Evolutionary conservation across 2,329 filamentous ascomycete species (phyloP).

Genomic region (Elsinoe batatas): DNA sequence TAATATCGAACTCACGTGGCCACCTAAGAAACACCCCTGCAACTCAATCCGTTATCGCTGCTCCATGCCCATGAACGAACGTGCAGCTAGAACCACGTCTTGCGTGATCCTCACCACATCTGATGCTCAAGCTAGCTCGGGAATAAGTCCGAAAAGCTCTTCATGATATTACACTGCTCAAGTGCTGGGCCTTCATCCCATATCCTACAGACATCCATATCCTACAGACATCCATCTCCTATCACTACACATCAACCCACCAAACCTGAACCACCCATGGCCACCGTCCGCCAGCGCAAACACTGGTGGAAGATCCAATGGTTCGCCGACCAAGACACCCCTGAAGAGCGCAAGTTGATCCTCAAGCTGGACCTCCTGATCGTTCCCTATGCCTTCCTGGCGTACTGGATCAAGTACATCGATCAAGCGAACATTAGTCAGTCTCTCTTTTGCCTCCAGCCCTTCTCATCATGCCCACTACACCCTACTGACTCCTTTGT

Average conservation of each 20-base stretch:
- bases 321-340: constrained; percentile 41
- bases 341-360: constrained; percentile 43
- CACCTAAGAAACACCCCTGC: no score
- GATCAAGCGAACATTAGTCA: constrained; percentile 47
- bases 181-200: no score
- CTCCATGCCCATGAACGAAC: neutral
- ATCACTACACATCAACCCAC: no score
- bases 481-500: neutral
- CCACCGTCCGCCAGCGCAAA: neutral
- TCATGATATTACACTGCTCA: no score
- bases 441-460: constrained; percentile 13
- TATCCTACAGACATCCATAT: no score
- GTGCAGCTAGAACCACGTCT: neutral
- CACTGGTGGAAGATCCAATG: constrained; percentile 27
- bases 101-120: neutral
- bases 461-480: neutral
- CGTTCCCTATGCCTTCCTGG: constrained; percentile 46
- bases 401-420: constrained; percentile 49
- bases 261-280: neutral
- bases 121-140: neutral
- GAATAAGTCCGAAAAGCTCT: neutral
- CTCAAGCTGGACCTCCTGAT: constrained; percentile 47
- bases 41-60: neutral
- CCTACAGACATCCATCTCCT: no score
- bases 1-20: no score